Percentiles rank a stretch among this genome's conserved stretches.
Conservation (phyloP, 1,284 basidiomycete species). For the Gastroboletus turbinatus region DNA sequence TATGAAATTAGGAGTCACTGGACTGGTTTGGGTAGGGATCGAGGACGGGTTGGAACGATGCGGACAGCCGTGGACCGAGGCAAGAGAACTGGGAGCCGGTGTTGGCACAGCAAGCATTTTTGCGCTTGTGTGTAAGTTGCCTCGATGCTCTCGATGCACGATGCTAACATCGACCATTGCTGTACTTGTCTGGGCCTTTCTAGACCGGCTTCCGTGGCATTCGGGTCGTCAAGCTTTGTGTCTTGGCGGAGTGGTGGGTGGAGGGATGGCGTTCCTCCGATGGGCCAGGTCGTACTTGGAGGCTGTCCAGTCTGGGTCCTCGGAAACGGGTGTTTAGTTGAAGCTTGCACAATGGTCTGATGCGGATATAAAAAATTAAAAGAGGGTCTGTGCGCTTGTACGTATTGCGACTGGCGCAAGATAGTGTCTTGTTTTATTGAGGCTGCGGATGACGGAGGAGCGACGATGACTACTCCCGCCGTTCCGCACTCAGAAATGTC, state of each 20-base stretch:
- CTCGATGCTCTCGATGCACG: background rate
- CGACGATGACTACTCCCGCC: slow-evolving; percentile 12
- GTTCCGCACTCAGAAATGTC: slow-evolving; percentile 20
- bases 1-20: slow-evolving; percentile 52
- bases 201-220: slow-evolving; percentile 63
- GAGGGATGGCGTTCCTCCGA: slow-evolving; percentile 51
- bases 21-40: slow-evolving; percentile 63
- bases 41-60: slow-evolving; percentile 58
- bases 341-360: background rate
- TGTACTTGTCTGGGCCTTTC: slow-evolving; percentile 12
- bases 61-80: slow-evolving; percentile 46
- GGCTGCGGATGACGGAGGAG: slow-evolving; percentile 14
- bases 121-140: slow-evolving; percentile 58
- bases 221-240: slow-evolving; percentile 47
- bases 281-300: slow-evolving; percentile 43
- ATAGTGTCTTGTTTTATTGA: slow-evolving; percentile 4
- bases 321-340: background rate
- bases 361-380: background rate
- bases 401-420: slow-evolving; percentile 1
- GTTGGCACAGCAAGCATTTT: slow-evolving; percentile 61
- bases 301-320: slow-evolving; percentile 20
- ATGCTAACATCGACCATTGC: background rate
- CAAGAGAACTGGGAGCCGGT: slow-evolving; percentile 62
- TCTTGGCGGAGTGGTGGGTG: slow-evolving; percentile 55
- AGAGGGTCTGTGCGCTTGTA: slow-evolving; percentile 6